Evolutionary conservation across 805 yeast species (phyloP), one percentile per base, ranked within the genome.

Genomic region (Wickerhamiella sorbophila): DNA sequence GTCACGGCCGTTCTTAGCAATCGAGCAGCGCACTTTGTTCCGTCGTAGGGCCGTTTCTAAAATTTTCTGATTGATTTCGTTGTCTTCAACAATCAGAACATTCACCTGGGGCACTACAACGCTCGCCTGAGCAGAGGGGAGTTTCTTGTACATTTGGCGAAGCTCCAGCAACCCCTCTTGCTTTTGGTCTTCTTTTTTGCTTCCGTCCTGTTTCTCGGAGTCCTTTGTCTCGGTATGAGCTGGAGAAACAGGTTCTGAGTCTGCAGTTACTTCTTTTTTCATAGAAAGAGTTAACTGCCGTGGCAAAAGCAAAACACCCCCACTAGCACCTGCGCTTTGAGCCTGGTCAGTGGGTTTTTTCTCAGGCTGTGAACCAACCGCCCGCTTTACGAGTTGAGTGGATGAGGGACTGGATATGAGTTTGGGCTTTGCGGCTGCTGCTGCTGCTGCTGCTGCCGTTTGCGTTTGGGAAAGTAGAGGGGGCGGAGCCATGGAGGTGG

Each of bases 1-100:
- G 55, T 91, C 97, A 52, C 78, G 75, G 22, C 99, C 99, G 52
- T 86, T 88, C 45, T 82, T 79, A 4, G 97, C 97, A 36, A 86
- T 77, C 46, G 78, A 79, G 49, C 78, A 85, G 34, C 79, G 79
- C 24, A 91, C 87, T 44, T 82, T 74, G 54, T 88, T 88, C 48
- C 84, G 80, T 50, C 85, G 72, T 59, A 91, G 66, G 53, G 86
- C 88, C 14, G 93, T 82, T 15, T 87, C 91, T 58, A 91, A 67
- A 68, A 91, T 87, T 38, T 83, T 81, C 62, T 84, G 93, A 61
- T 91, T 91, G 54, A 91, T 87, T 31, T 86, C 79, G 60, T 91
- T 91, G 66, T 91, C 99, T 60, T 91, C 99, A 8, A 91, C 98
- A 33, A 91, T 87, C 40, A 91, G 63, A 1, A 91, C 95, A 33